These are phyloP conservation scores for Tillandsia leiboldiana DNA, from an alignment of 176 grass and related monocot species.

Conservation along the genomic window DNA sequence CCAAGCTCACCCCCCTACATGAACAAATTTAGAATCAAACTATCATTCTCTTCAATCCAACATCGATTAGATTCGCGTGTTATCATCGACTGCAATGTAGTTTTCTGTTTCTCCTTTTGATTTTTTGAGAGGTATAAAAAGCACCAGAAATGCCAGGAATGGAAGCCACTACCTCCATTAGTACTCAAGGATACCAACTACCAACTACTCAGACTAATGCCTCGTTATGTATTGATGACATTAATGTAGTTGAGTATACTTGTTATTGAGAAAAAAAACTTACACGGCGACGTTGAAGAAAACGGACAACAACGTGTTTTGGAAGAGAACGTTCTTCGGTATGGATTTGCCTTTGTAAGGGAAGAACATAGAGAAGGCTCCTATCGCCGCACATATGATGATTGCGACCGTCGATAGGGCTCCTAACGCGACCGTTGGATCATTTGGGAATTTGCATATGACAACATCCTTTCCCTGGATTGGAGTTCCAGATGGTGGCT, in stretches of 20 bases:
- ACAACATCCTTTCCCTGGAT: conserved; percentile 28
- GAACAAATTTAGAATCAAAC: background rate
- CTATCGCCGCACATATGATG: conserved; percentile 15
- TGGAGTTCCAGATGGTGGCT: conserved; percentile 43
- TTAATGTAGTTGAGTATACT: background rate
- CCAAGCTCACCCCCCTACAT: conserved; percentile 25
- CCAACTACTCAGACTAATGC: background rate
- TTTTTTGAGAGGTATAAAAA: no score
- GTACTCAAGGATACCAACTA: background rate
- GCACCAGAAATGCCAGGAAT: no score
- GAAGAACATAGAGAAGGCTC: conserved; percentile 35
- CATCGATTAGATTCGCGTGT: no score
- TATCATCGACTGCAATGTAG: no score
- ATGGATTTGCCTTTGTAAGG: conserved; percentile 32
- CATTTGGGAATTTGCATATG: conserved; percentile 41
- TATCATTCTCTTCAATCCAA: background rate
- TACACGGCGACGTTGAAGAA: conserved; percentile 53
- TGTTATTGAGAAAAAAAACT: conserved; percentile 1
- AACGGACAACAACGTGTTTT: conserved; percentile 25
- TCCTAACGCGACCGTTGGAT: conserved; percentile 28
- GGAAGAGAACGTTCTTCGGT: conserved; percentile 27
- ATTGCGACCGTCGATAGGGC: conserved; percentile 21
- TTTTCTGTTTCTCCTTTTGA: no score
- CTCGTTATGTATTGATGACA: background rate
- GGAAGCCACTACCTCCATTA: background rate